Evolutionary conservation across 371 early-diverging fungal genomes (phyloP).

Genomic region (Batkoa obscura): DNA sequence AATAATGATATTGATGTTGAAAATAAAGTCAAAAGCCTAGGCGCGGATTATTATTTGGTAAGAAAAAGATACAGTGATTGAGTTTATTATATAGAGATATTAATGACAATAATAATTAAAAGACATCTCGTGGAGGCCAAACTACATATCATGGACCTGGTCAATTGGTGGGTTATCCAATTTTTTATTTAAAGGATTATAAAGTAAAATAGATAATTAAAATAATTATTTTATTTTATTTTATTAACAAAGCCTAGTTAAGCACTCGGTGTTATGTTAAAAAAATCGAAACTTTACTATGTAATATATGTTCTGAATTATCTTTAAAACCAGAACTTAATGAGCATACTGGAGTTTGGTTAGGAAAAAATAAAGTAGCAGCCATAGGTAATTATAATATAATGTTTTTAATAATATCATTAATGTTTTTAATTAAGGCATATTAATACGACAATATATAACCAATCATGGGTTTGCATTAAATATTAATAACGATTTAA

Average conservation of each 20-base stretch:
- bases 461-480: constrained; percentile 87
- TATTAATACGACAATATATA: constrained; percentile 33
- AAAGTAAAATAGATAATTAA: constrained; percentile 17
- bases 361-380: constrained; percentile 50
- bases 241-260: constrained; percentile 14
- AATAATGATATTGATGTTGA: constrained; percentile 28
- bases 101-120: neutral
- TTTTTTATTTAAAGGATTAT: constrained; percentile 49
- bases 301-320: constrained; percentile 41
- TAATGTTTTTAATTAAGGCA: neutral
- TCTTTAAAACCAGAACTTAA: constrained; percentile 45
- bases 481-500: constrained; percentile 72
- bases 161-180: constrained; percentile 90
- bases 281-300: constrained; percentile 52
- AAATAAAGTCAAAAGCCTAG: constrained; percentile 26
- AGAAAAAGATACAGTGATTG: neutral
- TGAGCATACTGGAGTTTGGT: constrained; percentile 75
- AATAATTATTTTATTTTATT: neutral
- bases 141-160: constrained; percentile 95
- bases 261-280: constrained; percentile 63
- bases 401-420: neutral
- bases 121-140: constrained; percentile 77
- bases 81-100: neutral
- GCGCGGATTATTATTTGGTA: constrained; percentile 65
- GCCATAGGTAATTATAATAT: constrained; percentile 25